Percentiles rank a stretch among this genome's conserved stretches.
Evolutionary conservation across 2,329 filamentous ascomycete species (phyloP).

Genomic region (Reticulascus tulasneorum): DNA sequence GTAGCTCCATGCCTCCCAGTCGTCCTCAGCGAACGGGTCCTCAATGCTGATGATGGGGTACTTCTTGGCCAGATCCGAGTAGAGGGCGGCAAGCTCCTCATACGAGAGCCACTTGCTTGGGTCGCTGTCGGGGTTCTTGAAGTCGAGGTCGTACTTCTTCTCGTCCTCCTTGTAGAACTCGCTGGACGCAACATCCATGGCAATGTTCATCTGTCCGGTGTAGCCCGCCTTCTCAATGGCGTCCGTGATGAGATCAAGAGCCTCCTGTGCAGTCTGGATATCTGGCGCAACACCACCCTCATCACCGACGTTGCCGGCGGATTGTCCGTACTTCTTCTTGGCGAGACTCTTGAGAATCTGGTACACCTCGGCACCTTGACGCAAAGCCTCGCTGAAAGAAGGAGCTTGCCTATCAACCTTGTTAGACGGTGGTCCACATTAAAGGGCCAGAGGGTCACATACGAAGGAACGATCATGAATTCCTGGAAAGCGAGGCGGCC

Average conservation of each 20-base stretch:
- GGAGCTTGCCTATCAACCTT: constrained; percentile 61
- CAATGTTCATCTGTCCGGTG: constrained; percentile 93
- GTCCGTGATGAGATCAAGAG: constrained; percentile 90
- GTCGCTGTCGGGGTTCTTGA: constrained; percentile 99
- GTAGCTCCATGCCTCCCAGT: constrained; percentile 99
- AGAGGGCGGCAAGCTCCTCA: constrained; percentile 90
- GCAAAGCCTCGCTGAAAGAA: constrained; percentile 91
- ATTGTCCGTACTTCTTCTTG: constrained; percentile 99
- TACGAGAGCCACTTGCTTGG: constrained; percentile 97
- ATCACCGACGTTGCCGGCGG: constrained; percentile 97
- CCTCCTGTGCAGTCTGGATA: constrained; percentile 96
- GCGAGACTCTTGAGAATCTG: constrained; percentile 93
- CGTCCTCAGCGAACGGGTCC: constrained; percentile 98
- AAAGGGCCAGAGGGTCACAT: constrained; percentile 28
- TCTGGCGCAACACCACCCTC: constrained; percentile 99
- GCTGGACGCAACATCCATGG: constrained; percentile 98
- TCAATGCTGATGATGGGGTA: constrained; percentile 99
- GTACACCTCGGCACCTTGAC: constrained; percentile 96
- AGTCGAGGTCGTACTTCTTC: constrained; percentile 99
- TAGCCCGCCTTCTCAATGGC: constrained; percentile 95
- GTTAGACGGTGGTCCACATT: not conserved
- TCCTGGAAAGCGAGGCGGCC: constrained; percentile 93
- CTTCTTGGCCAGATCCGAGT: constrained; percentile 83
- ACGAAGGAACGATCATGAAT: constrained; percentile 90
- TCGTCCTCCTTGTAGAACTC: constrained; percentile 98